A percentile compares a stretch with the other conserved stretches of the same genome.
Conservation (phyloP, 2,329 filamentous ascomycete species). For the Neopestalotiopsis sp. region DNA sequence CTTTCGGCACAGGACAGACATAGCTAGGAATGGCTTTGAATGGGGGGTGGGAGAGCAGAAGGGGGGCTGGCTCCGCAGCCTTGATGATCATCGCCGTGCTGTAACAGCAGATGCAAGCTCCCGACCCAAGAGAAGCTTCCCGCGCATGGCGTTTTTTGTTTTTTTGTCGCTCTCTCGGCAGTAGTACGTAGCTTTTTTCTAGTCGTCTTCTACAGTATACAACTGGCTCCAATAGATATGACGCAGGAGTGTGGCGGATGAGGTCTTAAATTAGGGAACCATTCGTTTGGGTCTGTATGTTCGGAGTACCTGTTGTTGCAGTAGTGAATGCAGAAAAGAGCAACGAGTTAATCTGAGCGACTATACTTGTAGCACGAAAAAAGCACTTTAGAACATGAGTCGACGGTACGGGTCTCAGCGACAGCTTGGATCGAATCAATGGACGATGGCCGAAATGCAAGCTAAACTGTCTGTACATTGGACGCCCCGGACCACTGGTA, state of each 20-base stretch:
- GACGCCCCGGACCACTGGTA: constrained; percentile 4
- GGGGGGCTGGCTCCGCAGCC: constrained; percentile 5
- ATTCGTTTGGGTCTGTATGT: not conserved
- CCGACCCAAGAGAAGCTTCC: constrained; percentile 35
- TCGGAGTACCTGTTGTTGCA: not conserved
- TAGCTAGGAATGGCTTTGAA: not conserved
- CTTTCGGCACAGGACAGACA: not conserved
- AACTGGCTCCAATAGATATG: constrained; percentile 7
- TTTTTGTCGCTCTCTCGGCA: constrained; percentile 27
- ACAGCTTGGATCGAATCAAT: not conserved
- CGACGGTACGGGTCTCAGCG: not conserved
- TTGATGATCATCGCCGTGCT: constrained; percentile 19
- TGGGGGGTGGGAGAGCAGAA: not conserved
- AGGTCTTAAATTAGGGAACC: not conserved
- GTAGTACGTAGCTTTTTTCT: constrained; percentile 19
- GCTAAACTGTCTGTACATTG: not conserved
- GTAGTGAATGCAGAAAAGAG: too few relatives aligned
- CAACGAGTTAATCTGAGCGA: not conserved
- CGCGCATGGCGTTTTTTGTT: constrained; percentile 29
- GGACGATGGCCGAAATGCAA: not conserved
- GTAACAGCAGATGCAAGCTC: constrained; percentile 24
- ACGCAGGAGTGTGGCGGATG: constrained; percentile 21
- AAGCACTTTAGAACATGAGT: not conserved
- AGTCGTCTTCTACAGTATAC: not conserved
- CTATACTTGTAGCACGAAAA: not conserved